Conservation (phyloP, 139 green algal species). For the Chlorella sp. region DNA sequence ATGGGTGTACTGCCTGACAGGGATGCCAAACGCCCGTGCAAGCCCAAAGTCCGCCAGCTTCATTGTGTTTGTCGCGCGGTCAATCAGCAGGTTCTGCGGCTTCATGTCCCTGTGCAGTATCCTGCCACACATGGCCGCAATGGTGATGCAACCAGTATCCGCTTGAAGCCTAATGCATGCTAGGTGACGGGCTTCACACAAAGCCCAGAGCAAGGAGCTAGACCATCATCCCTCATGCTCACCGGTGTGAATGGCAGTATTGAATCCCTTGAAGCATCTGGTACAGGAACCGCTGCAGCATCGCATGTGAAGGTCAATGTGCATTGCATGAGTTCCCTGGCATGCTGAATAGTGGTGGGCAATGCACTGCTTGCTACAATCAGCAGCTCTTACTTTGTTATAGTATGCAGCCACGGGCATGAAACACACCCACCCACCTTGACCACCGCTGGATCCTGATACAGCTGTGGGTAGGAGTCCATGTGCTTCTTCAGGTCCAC, state of each 20-base stretch:
- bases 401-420: neutral
- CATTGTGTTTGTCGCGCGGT: constrained; percentile 79
- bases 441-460: constrained; percentile 69
- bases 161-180: no score
- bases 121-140: constrained; percentile 14
- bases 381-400: no score
- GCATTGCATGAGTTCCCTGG: neutral
- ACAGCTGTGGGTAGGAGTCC: constrained; percentile 68
- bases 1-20: constrained; percentile 95
- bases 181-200: neutral
- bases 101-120: constrained; percentile 98
- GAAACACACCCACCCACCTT: constrained; percentile 67
- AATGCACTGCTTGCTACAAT: no score
- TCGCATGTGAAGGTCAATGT: neutral
- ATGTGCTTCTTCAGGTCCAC: constrained; percentile 98
- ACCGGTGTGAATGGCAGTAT: constrained; percentile 92
- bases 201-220: neutral
- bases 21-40: constrained; percentile 94
- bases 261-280: constrained; percentile 94
- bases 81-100: constrained; percentile 97
- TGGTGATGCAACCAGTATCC: neutral
- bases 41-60: constrained; percentile 99
- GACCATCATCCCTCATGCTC: neutral
- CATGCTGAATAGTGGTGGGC: neutral
- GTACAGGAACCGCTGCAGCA: constrained; percentile 89